Evolutionary conservation across 331 rosid species (phyloP).

Genomic region (Pyracantha coccinea): DNA sequence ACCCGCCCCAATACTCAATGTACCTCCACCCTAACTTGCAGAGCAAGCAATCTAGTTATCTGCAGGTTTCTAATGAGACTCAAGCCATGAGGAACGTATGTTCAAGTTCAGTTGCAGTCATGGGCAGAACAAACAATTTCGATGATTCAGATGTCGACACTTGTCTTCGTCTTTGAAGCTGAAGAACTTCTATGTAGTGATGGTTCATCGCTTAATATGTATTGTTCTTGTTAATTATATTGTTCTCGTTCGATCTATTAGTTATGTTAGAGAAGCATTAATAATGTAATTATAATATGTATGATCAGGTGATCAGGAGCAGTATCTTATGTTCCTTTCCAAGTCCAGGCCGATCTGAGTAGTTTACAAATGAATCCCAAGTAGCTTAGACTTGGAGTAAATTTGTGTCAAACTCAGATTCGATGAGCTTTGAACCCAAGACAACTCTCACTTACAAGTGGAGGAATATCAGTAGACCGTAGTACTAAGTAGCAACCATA

Average conservation of each 20-base stretch:
- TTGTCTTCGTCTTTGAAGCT: slow-evolving; percentile 28
- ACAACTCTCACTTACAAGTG: no score
- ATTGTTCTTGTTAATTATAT: not conserved
- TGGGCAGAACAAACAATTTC: not conserved
- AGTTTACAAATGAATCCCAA: not conserved
- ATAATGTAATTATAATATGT: not conserved
- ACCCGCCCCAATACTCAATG: not conserved
- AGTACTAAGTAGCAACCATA: no score
- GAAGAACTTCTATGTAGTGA: not conserved
- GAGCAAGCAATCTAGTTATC: slow-evolving; percentile 6
- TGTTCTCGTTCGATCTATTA: not conserved
- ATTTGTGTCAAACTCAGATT: no score
- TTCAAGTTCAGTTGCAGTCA: not conserved
- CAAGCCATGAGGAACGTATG: not conserved
- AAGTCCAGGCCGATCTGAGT: not conserved
- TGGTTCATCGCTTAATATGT: not conserved
- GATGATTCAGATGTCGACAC: slow-evolving; percentile 29
- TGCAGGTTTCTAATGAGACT: not conserved
- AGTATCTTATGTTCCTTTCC: not conserved
- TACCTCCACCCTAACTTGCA: slow-evolving; percentile 12
- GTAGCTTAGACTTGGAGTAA: no score
- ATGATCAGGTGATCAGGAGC: not conserved
- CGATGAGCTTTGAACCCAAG: no score
- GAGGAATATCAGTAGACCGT: no score
- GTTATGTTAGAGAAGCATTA: slow-evolving; percentile 9